Evolutionary conservation across 257 asterid genomes (phyloP).

Genomic region (Hygrophila difformis): DNA sequence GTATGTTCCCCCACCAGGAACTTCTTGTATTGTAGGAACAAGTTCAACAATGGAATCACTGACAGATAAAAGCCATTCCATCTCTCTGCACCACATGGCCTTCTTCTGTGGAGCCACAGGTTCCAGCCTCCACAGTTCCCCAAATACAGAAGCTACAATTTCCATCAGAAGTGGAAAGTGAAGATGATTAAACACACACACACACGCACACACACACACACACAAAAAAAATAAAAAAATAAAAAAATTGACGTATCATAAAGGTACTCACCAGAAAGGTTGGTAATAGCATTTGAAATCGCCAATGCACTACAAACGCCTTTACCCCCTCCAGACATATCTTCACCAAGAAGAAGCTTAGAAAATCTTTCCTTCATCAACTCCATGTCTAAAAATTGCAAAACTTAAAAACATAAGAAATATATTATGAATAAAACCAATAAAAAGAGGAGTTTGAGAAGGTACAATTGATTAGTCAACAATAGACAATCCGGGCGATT

Average conservation of each 20-base stretch:
- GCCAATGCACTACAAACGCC: conserved; percentile 93
- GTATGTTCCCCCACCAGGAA: conserved; percentile 72
- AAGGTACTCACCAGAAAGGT: conserved; percentile 86
- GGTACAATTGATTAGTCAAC: no score
- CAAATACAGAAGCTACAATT: conserved; percentile 77
- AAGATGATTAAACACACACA: no score
- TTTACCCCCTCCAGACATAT: conserved; percentile 98
- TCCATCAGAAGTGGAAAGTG: conserved; percentile 73
- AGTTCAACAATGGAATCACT: conserved; percentile 92
- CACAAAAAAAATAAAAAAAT: no score
- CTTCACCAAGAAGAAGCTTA: conserved; percentile 89
- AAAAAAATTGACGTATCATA: no score
- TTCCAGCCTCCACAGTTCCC: conserved; percentile 95
- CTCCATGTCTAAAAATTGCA: conserved; percentile 45
- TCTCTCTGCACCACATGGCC: conserved; percentile 92
- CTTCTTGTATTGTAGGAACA: conserved; percentile 76
- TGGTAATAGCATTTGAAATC: conserved; percentile 90
- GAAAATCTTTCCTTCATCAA: conserved; percentile 95
- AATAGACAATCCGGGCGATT: background rate
- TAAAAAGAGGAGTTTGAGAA: no score
- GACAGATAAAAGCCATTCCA: conserved; percentile 87
- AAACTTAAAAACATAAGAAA: background rate
- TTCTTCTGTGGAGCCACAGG: conserved; percentile 82
- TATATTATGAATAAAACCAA: background rate
- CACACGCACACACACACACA: no score